phyloP scores from a whole-genome alignment of 2,329 filamentous ascomycete genomes.

The Iodosphaeria phyllophila region DNA sequence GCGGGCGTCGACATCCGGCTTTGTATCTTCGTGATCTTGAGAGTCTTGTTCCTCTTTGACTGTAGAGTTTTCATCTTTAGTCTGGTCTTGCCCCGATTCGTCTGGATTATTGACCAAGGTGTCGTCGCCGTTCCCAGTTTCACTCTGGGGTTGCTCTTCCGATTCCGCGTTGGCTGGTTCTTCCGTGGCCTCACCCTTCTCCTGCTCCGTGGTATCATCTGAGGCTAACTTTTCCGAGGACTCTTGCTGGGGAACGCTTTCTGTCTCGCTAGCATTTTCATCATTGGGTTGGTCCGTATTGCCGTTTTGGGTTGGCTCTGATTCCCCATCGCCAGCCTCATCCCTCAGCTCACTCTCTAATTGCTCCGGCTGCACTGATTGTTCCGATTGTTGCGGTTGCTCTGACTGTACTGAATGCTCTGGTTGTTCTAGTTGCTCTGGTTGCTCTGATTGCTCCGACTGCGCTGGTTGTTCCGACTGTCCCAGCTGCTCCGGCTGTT shows the following conservation, averaged over 20 bases:
- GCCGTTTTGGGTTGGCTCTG: constrained; percentile 1
- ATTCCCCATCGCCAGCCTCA: constrained; percentile 5
- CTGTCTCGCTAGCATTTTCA: neutral
- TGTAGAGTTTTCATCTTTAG: constrained; percentile 3
- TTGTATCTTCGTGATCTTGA: constrained; percentile 1
- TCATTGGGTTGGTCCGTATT: constrained; percentile 1
- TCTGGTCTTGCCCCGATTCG: constrained; percentile 3
- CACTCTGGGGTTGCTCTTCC: too few species aligned
- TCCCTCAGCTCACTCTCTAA: too few species aligned
- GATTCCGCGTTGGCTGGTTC: constrained; percentile 8
- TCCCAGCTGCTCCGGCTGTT: constrained; percentile 3
- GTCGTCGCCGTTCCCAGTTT: too few species aligned
- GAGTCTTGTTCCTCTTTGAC: constrained; percentile 3
- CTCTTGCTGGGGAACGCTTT: neutral
- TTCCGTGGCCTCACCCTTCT: constrained; percentile 3
- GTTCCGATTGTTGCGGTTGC: constrained; percentile 3
- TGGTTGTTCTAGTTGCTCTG: neutral
- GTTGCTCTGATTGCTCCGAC: neutral
- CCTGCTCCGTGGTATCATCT: constrained; percentile 6
- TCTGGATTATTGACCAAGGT: too few species aligned
- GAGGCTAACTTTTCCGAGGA: neutral
- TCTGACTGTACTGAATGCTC: constrained; percentile 2
- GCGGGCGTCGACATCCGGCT: constrained; percentile 5
- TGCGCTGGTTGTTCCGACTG: constrained; percentile 1
- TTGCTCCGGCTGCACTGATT: neutral